Evolutionary conservation across 2,329 filamentous ascomycete species (phyloP).

Genomic region (Helicocarpus griseus): DNA sequence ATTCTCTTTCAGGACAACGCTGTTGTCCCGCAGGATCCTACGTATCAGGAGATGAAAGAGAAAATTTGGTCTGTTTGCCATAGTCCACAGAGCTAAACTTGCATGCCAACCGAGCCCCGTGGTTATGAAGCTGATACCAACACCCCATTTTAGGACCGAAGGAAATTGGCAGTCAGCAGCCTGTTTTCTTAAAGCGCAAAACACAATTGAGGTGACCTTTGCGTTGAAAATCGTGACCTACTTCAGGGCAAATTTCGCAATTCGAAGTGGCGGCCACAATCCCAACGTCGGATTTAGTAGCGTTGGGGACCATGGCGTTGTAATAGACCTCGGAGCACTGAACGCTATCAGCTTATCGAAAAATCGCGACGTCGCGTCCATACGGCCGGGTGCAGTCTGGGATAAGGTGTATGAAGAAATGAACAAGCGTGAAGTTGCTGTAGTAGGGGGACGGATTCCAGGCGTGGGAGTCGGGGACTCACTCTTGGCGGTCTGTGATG

Average conservation of each 20-base stretch:
- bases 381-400: background rate
- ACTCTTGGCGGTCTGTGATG: constrained; percentile 2
- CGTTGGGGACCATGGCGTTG: background rate
- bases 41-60: too few relatives aligned
- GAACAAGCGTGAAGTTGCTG: constrained; percentile 8
- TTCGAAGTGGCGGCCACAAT: background rate
- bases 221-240: background rate
- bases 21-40: too few relatives aligned
- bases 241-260: background rate
- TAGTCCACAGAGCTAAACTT: too few relatives aligned
- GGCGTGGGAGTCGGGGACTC: constrained; percentile 16
- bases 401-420: background rate
- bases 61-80: too few relatives aligned
- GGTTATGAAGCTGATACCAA: background rate
- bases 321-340: background rate
- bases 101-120: too few relatives aligned
- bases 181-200: background rate
- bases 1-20: too few relatives aligned
- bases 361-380: background rate
- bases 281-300: background rate
- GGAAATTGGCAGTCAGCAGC: background rate
- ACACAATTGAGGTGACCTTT: background rate
- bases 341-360: background rate
- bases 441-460: constrained; percentile 12
- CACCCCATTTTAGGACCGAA: background rate